Evolutionary conservation across 1,284 basidiomycete species (phyloP).

Genomic region (Austroboletus novae-zelandiae): DNA sequence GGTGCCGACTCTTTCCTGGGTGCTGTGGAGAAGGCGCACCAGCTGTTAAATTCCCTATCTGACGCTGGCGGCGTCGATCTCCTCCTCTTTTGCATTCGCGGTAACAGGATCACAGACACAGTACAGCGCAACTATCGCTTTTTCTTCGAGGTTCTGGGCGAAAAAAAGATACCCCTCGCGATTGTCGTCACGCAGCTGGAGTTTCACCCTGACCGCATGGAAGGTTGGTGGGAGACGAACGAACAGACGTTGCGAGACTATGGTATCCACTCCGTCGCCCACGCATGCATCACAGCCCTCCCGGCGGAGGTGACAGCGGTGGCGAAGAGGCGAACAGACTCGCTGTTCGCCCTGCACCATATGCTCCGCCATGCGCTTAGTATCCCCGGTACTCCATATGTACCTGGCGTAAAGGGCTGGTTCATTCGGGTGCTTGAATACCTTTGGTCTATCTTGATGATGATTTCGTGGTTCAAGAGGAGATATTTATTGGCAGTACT

Average conservation of each 20-base stretch:
- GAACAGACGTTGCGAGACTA: not conserved
- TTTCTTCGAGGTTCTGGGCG: not conserved
- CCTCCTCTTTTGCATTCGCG: not conserved
- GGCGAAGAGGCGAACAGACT: not conserved
- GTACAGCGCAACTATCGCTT: not conserved
- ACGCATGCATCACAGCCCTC: not conserved
- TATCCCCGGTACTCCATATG: not conserved
- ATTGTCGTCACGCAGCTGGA: not conserved
- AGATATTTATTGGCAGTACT: not conserved
- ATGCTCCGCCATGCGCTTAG: slow-evolving; percentile 1
- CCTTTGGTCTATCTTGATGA: not conserved
- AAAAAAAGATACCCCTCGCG: not conserved
- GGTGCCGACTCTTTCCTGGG: not conserved
- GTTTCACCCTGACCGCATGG: not conserved
- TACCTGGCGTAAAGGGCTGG: not conserved
- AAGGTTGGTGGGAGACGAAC: not conserved
- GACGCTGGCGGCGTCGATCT: slow-evolving; percentile 3
- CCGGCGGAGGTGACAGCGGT: not conserved
- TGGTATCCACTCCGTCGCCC: not conserved
- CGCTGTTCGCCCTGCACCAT: not conserved
- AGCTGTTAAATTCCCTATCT: not conserved
- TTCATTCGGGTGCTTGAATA: not conserved
- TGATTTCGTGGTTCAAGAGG: not conserved
- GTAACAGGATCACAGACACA: not conserved
- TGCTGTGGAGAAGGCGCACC: not conserved